Conservation (phyloP, 169 alveolate genomes). For the Besnoitia besnoiti region DNA sequence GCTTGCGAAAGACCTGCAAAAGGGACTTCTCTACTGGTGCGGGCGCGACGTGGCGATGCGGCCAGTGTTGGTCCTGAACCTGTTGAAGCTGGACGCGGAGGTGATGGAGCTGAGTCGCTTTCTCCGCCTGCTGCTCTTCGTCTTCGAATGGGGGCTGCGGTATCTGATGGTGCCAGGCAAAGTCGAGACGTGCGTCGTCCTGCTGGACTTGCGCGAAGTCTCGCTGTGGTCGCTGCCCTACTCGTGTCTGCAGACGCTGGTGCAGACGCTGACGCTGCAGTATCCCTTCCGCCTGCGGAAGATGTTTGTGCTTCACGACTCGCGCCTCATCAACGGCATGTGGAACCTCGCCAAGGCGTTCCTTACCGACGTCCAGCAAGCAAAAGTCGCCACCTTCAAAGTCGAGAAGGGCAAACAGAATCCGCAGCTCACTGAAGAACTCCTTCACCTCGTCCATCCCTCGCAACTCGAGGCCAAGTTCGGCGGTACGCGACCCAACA, state of each 20-base stretch:
- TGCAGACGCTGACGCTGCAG: slow-evolving; percentile 73
- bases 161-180: slow-evolving; percentile 75
- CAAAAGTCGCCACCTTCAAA: slow-evolving; percentile 64
- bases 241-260: slow-evolving; percentile 68
- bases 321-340: slow-evolving; percentile 68
- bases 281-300: slow-evolving; percentile 74
- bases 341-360: slow-evolving; percentile 75
- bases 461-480: slow-evolving; percentile 46
- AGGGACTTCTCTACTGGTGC: slow-evolving; percentile 74
- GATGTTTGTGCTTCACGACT: slow-evolving; percentile 73
- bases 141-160: slow-evolving; percentile 76
- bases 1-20: slow-evolving; percentile 64
- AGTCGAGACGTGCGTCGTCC: slow-evolving; percentile 77
- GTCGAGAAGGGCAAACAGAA: background rate
- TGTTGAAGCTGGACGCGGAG: slow-evolving; percentile 39
- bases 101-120: slow-evolving; percentile 59
- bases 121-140: slow-evolving; percentile 68
- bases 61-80: slow-evolving; percentile 65
- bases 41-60: slow-evolving; percentile 73
- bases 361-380: slow-evolving; percentile 76
- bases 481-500: slow-evolving; percentile 15
- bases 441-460: background rate
- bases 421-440: background rate
- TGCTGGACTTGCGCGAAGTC: slow-evolving; percentile 74
- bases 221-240: slow-evolving; percentile 72